Evolutionary conservation across 345 rosid species (phyloP).

Genomic region (Odontarrhena argentea): DNA sequence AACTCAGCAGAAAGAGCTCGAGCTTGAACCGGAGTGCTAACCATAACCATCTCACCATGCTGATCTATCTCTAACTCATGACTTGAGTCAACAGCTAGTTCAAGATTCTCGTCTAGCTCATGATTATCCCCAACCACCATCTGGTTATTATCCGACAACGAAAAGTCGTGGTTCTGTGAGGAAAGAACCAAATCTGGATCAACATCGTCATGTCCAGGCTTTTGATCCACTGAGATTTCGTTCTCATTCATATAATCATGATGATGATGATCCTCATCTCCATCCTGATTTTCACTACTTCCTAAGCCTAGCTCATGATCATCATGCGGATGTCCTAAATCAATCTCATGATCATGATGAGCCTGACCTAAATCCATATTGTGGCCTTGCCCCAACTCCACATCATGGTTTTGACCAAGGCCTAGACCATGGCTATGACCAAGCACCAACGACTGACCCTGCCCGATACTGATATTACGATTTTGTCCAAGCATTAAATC

Average conservation of each 20-base stretch:
- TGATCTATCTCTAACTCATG: slow-evolving; percentile 75
- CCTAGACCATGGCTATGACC: slow-evolving; percentile 69
- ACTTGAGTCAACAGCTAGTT: slow-evolving; percentile 59
- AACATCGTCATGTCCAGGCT: slow-evolving; percentile 42
- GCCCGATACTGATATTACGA: slow-evolving; percentile 59
- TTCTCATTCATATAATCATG: slow-evolving; percentile 58
- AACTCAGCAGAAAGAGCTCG: slow-evolving; percentile 57
- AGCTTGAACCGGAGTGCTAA: slow-evolving; percentile 60
- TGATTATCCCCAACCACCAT: slow-evolving; percentile 55
- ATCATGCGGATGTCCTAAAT: slow-evolving; percentile 51
- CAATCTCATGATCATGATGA: slow-evolving; percentile 54
- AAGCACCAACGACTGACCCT: slow-evolving; percentile 67
- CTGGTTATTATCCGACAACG: slow-evolving; percentile 55
- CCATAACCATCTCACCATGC: slow-evolving; percentile 64
- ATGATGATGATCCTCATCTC: slow-evolving; percentile 49
- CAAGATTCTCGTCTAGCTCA: slow-evolving; percentile 53
- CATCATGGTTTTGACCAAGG: slow-evolving; percentile 59
- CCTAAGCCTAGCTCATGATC: slow-evolving; percentile 68
- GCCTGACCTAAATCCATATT: slow-evolving; percentile 63
- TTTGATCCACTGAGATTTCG: slow-evolving; percentile 49
- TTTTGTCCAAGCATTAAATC: slow-evolving; percentile 79
- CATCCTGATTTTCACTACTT: slow-evolving; percentile 62
- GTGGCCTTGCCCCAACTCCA: slow-evolving; percentile 65
- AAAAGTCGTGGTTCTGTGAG: slow-evolving; percentile 48
- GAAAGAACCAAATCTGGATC: slow-evolving; percentile 43